phyloP scores from a whole-genome alignment of 768 basidiomycete genomes.

The Pulveroboletus sp. region DNA sequence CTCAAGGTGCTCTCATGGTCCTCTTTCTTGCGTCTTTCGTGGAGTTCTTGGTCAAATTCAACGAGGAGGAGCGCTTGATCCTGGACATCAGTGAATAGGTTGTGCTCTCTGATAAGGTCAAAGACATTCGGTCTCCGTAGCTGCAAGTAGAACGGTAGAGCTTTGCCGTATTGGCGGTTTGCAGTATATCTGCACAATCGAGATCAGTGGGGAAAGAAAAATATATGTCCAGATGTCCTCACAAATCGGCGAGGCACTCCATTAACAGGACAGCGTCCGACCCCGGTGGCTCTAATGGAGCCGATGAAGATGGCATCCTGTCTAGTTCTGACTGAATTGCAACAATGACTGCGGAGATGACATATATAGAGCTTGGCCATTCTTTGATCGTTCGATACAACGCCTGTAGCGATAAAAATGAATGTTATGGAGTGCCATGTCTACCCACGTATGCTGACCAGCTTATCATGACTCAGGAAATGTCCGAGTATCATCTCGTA shows the following conservation, averaged over 20 bases:
- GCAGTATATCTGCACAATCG: conserved; percentile 59
- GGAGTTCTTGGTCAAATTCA: conserved; percentile 89
- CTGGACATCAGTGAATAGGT: conserved; percentile 90
- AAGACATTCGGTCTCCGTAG: conserved; percentile 88
- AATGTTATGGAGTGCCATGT: background rate
- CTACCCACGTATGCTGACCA: conserved; percentile 38
- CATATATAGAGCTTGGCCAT: conserved; percentile 92
- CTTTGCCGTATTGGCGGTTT: conserved; percentile 92
- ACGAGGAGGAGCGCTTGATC: conserved; percentile 90
- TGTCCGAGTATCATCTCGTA: conserved; percentile 95
- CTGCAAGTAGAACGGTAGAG: conserved; percentile 83
- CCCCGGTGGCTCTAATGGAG: conserved; percentile 36
- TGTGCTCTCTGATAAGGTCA: conserved; percentile 88
- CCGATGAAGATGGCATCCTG: conserved; percentile 47
- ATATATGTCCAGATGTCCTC: conserved; percentile 17
- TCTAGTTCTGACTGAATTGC: conserved; percentile 83
- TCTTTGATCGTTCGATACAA: conserved; percentile 73
- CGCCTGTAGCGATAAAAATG: conserved; percentile 40
- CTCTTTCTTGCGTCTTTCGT: conserved; percentile 48
- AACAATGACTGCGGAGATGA: conserved; percentile 81
- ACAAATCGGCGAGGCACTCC: conserved; percentile 93
- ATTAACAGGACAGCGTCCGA: conserved; percentile 66
- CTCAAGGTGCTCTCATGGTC: conserved; percentile 37
- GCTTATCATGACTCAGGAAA: conserved; percentile 72
- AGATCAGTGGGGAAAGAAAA: background rate